Base-by-base conservation (phyloP, 2,329 filamentous ascomycete genomes). In the Neodidymelliopsis sp. region DNA sequence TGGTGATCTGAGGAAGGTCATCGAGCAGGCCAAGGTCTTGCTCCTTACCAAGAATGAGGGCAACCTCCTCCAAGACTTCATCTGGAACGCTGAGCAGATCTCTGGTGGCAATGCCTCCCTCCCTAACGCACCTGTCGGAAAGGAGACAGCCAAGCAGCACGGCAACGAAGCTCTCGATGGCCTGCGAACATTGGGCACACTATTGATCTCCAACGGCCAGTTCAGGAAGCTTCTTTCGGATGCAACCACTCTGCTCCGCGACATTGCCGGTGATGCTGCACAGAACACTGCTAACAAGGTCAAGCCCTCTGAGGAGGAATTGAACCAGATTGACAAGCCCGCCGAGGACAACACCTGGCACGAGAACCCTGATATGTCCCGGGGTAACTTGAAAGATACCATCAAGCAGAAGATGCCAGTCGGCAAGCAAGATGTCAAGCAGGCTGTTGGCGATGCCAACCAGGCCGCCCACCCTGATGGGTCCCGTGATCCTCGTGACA, bases 261-360 rank as follows among this genome's bases (percentile, higher is more conserved):
- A 97, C 67, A 94, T 99, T 68, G 91, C 89, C 50, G 90, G 91
- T 41, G 94, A 99, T 74, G 90, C 89, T 19, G 92, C 94, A 9
- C 82, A 83, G 56, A 93, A 89, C 66, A 88, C 88, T 6, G 91
- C 92, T 47, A 79, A 79, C 63, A 84, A 79, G 62, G 82, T 97
- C 39, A 88, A 88, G 41, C 94, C 94, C 2, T 84, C 83, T 1
- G 84, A 95, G 48, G 89, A 96, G 0, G 79, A 88, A 53, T 81
- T 97, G 15, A 70, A 77, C 7, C 86, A 91, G 64, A 85, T 97
- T 24, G 93, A 97, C 60, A 71, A 79, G n/a, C 85, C 94, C 2
- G 94, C 94, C 2, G 84, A 89, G 13, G 92, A 96, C 66, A 94
- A 97, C 75, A 89, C 87, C 12, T 99, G 94, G 94, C 90, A 97